These are phyloP conservation scores for Mariannaea sp. DNA, from an alignment of 2,329 filamentous ascomycete genomes.

Conservation along the genomic window DNA sequence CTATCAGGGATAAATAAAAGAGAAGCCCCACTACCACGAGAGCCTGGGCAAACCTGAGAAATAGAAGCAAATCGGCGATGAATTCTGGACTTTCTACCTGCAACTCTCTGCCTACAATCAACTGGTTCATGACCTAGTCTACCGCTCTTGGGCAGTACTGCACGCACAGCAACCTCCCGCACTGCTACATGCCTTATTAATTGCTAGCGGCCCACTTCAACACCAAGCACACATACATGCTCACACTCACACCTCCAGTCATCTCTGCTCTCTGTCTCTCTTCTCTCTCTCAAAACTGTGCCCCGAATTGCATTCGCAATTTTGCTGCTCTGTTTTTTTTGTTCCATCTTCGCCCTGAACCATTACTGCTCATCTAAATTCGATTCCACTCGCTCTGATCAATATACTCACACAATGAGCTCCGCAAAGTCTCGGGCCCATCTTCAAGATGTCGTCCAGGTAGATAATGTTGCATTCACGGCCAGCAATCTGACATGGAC, in stretches of 20 bases:
- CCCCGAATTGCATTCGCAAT: no score
- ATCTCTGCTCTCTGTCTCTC: not conserved
- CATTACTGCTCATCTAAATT: not conserved
- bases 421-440: not conserved
- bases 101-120: no score
- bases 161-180: no score
- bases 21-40: constrained; percentile 1
- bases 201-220: no score
- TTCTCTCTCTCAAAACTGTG: no score
- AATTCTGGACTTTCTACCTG: no score
- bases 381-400: not conserved
- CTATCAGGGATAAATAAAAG: not conserved
- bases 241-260: not conserved
- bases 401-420: constrained; percentile 23
- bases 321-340: not conserved
- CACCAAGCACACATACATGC: no score
- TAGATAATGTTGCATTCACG: constrained; percentile 30
- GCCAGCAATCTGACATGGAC: constrained; percentile 39
- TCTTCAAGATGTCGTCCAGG: constrained; percentile 4
- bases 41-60: not conserved
- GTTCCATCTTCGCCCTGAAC: not conserved
- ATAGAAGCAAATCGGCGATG: not conserved
- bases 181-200: not conserved
- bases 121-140: no score
- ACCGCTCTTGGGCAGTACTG: no score